phyloP scores from a whole-genome alignment of 225 moss, liverwort and hornwort species.

The Ulota crispa region DNA sequence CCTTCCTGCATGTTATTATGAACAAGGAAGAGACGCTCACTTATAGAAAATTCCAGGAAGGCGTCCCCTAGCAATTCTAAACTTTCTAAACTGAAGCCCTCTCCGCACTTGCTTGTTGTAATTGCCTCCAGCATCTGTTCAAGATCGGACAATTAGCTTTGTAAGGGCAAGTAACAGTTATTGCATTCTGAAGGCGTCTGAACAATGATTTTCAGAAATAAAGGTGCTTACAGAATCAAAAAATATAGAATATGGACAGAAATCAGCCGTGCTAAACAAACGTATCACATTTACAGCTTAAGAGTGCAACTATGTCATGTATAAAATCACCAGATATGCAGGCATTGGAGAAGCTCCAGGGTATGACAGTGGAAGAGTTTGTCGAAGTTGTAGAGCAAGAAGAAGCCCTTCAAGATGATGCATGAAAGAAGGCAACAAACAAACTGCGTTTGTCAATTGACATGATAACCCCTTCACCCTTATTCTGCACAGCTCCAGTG shows the following conservation, averaged over 20 bases:
- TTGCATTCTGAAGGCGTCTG: background rate
- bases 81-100: conserved; percentile 68
- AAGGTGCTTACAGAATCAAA: background rate
- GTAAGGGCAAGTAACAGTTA: background rate
- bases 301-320: background rate
- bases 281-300: conserved; percentile 1
- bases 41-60: conserved; percentile 89
- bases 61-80: conserved; percentile 90
- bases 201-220: background rate
- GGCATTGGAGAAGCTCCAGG: conserved; percentile 46
- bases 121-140: conserved; percentile 81
- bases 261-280: conserved; percentile 12
- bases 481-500: conserved; percentile 77
- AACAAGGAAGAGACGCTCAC: conserved; percentile 80
- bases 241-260: background rate
- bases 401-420: conserved; percentile 78
- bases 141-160: conserved; percentile 11
- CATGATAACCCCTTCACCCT: conserved; percentile 67
- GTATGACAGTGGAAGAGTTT: conserved; percentile 44
- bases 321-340: conserved; percentile 50
- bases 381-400: conserved; percentile 68
- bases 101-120: conserved; percentile 78
- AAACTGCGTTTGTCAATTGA: conserved; percentile 61
- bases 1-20: conserved; percentile 70
- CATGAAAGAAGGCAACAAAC: conserved; percentile 87